Conservation (phyloP, 164 flowering plant genomes). For the Macadamia integrifolia region DNA sequence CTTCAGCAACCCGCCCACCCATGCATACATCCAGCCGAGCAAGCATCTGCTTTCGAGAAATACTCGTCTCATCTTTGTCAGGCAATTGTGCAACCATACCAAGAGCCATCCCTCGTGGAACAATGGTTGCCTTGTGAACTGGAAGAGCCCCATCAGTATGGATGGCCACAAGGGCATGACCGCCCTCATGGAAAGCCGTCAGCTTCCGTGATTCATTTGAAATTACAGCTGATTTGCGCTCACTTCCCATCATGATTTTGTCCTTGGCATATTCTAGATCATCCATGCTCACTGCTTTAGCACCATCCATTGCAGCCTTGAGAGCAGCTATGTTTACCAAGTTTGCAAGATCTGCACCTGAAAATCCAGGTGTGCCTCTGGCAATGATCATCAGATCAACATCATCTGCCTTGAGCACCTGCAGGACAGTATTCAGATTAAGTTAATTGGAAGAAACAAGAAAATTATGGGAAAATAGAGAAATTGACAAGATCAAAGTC, state of each 20-base stretch:
- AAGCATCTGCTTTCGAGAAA: conserved; percentile 89
- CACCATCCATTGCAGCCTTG: conserved; percentile 92
- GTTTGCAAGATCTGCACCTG: conserved; percentile 95
- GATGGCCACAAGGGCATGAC: conserved; percentile 91
- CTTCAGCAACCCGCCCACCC: conserved; percentile 97
- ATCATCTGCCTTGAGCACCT: conserved; percentile 91
- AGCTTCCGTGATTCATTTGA: conserved; percentile 76
- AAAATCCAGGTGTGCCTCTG: conserved; percentile 91
- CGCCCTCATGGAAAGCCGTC: conserved; percentile 96
- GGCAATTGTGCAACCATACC: conserved; percentile 92
- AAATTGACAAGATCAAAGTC: too few species aligned
- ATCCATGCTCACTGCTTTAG: conserved; percentile 77
- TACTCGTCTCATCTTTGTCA: conserved; percentile 70
- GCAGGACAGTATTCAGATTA: conserved; percentile 3
- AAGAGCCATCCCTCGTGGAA: conserved; percentile 85
- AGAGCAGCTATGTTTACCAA: conserved; percentile 87
- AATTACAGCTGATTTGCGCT: conserved; percentile 91
- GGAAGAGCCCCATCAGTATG: conserved; percentile 95
- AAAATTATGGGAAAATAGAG: background rate
- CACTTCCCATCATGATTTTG: conserved; percentile 89
- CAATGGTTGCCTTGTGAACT: conserved; percentile 93
- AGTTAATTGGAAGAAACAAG: background rate
- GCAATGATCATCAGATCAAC: conserved; percentile 94
- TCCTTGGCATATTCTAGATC: conserved; percentile 86
- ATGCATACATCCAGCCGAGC: conserved; percentile 93